Percentiles rank a stretch among this genome's conserved stretches.
Conservation (phyloP, 148 eudicot species). For the Vaccinium corymbosum region DNA sequence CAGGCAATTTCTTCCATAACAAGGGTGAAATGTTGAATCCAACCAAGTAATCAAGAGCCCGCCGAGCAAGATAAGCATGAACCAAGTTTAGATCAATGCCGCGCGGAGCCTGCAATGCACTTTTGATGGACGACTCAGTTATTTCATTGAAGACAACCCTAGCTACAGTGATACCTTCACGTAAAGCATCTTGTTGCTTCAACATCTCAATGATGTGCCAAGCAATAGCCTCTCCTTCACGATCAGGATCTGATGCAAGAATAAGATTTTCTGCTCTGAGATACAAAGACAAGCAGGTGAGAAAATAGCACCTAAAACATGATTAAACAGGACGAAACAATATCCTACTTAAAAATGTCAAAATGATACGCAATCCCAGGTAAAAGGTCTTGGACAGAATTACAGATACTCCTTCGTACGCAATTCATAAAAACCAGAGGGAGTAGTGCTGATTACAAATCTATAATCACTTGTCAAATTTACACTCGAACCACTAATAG, state of each 20-base stretch:
- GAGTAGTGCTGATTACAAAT: background rate
- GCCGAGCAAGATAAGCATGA: conserved; percentile 95
- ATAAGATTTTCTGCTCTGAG: conserved; percentile 91
- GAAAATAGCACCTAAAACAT: conserved; percentile 12
- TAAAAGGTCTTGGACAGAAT: background rate
- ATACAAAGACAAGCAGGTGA: conserved; percentile 31
- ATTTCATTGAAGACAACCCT: conserved; percentile 93
- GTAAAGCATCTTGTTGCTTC: conserved; percentile 79
- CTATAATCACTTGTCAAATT: background rate
- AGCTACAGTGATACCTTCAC: conserved; percentile 52
- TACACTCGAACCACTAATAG: background rate
- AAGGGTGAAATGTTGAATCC: conserved; percentile 94
- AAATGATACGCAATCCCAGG: background rate
- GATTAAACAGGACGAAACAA: background rate
- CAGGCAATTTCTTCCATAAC: conserved; percentile 91
- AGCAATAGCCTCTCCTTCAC: conserved; percentile 98
- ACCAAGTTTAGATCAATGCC: conserved; percentile 79
- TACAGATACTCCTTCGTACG: too few species aligned
- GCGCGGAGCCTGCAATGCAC: conserved; percentile 69
- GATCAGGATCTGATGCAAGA: conserved; percentile 99
- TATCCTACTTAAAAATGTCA: background rate
- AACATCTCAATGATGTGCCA: conserved; percentile 98
- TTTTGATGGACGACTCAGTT: conserved; percentile 80
- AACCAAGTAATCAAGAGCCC: conserved; percentile 96
- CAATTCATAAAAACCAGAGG: background rate